Evolutionary conservation across 148 eudicot species (phyloP).

Genomic region (Silene uniflora): DNA sequence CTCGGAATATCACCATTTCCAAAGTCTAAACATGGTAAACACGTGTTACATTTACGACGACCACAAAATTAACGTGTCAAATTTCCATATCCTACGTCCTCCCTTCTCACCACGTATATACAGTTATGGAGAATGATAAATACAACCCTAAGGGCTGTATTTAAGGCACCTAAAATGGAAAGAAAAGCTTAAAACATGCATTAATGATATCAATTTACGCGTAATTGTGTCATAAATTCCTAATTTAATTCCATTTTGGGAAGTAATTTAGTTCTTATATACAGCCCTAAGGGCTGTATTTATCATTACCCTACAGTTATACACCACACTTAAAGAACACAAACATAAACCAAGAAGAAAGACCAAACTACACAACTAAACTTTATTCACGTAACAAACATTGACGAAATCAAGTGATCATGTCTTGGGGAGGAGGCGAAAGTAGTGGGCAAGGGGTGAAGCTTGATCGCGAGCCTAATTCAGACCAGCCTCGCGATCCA

Average conservation of each 20-base stretch:
- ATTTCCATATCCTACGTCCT: not conserved
- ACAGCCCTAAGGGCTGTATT: too few relatives aligned
- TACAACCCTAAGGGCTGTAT: too few relatives aligned
- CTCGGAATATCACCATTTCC: not conserved
- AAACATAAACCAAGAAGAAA: not conserved
- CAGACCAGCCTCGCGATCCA: not conserved
- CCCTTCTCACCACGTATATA: not conserved
- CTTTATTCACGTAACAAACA: not conserved
- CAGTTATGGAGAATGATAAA: too few relatives aligned
- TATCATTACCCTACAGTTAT: too few relatives aligned
- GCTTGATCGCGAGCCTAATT: not conserved
- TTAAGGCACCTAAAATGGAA: too few relatives aligned
- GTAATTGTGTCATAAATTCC: too few relatives aligned
- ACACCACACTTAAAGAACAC: too few relatives aligned
- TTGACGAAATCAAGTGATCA: not conserved
- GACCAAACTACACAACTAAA: not conserved
- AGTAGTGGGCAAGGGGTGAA: not conserved
- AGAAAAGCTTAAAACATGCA: too few relatives aligned
- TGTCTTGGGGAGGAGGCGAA: slow-evolving; percentile 31
- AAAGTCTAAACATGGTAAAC: not conserved
- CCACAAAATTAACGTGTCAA: not conserved
- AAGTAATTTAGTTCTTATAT: too few relatives aligned
- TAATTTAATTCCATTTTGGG: too few relatives aligned
- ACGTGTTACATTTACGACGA: not conserved
- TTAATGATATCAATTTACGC: too few relatives aligned